Evolutionary conservation across 2,329 filamentous ascomycete species (phyloP), one percentile per base, ranked within the genome.

Genomic region (Mycosphaerelloides madeirae): DNA sequence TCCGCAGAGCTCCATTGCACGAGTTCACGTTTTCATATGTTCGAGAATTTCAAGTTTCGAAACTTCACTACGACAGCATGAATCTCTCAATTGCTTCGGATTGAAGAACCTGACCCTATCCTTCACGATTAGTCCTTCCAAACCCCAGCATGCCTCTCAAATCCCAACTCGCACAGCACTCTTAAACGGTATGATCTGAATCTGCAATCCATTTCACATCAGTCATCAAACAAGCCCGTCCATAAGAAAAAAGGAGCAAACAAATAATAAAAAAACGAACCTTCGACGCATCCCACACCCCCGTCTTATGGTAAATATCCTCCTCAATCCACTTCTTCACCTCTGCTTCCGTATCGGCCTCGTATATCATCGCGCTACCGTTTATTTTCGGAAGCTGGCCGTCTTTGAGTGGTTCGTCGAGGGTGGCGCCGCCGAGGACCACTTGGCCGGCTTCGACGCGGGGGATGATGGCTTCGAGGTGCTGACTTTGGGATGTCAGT

Each of bases 241-340:
- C 13, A 15, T 16, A 20, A n/a, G 12, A 6, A 7, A 29, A 19
- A 16, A n/a, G 9, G n/a, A 15, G 3, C 3, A n/a, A 14, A 28
- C 7, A 38, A 25, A n/a, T 29, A 22, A 16, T 16, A 6, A 11
- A 31, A 40, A 9, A 29, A 38, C 39, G 14, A 19, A 72, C 65
- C 62, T 73, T 73, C 8, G 65, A 62, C 59, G 61, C 53, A 71
- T 95, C 87, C 89, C 89, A 95, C 7, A 94, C 88, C 0, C 82
- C 86, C 33, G 67, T 74, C 48, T 69, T 75, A 8, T 75, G 72
- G 68, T 95, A 95, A 8, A 89, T 71, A 68, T 95, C 89, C 38
- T 78, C 74, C 65, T 77, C 78, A 36, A 95, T 64, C 40, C 77
- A 61, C 56, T 84, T 76, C 31, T 83, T 63, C 2, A 87, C 79